Conservation (phyloP, 495 filamentous ascomycete genomes). For the Aspergillus ellipticus region DNA sequence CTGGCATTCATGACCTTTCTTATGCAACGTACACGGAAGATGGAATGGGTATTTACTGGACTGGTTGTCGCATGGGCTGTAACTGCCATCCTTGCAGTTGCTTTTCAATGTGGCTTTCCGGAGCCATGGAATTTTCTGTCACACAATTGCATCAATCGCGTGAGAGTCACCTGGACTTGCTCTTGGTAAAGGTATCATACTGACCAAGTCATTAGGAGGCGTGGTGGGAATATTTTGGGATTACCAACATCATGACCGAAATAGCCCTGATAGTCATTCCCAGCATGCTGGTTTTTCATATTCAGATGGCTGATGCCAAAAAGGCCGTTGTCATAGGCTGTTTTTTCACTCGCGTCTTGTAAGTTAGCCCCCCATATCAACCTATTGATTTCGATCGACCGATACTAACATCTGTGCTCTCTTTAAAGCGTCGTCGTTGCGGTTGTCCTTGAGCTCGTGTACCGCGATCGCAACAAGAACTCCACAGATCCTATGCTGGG, state of each 20-base stretch:
- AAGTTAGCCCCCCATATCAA: background rate
- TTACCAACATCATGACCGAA: slow-evolving; percentile 22
- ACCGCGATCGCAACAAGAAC: slow-evolving; percentile 4
- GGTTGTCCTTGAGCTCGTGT: slow-evolving; percentile 13
- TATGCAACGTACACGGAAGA: slow-evolving; percentile 13
- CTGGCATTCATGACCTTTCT: slow-evolving; percentile 19
- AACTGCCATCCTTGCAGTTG: slow-evolving; percentile 16
- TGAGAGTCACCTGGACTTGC: background rate
- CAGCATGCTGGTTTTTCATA: slow-evolving; percentile 16
- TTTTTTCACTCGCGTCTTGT: slow-evolving; percentile 16
- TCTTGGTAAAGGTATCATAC: background rate
- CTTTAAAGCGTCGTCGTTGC: slow-evolving; percentile 13
- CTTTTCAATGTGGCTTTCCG: slow-evolving; percentile 23
- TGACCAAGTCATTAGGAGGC: slow-evolving; percentile 12
- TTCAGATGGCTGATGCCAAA: slow-evolving; percentile 16
- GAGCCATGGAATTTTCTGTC: slow-evolving; percentile 20
- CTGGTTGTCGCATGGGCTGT: slow-evolving; percentile 17
- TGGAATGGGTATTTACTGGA: slow-evolving; percentile 12
- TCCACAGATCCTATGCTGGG: slow-evolving; percentile 14
- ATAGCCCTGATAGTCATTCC: slow-evolving; percentile 18
- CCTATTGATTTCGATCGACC: background rate
- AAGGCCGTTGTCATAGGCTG: slow-evolving; percentile 16
- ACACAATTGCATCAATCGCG: slow-evolving; percentile 22
- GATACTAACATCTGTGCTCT: background rate
- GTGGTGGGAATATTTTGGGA: slow-evolving; percentile 20